phyloP scores from a whole-genome alignment of 2,329 filamentous ascomycete genomes.

The Aspergillus puulaauensis region DNA sequence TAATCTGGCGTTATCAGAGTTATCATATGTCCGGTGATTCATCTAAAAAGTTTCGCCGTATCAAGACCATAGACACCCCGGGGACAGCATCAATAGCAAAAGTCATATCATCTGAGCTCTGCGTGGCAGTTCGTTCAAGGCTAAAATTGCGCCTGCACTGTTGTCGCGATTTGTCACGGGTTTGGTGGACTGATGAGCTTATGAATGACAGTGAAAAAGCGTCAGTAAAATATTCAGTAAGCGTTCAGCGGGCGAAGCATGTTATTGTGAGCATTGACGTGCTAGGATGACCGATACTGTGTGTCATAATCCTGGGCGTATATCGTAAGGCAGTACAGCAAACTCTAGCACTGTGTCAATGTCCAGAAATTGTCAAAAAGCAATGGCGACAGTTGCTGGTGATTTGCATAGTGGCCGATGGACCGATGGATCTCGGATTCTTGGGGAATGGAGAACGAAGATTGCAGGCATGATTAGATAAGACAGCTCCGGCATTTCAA shows the following conservation, averaged over 20 bases:
- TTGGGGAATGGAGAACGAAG: background rate
- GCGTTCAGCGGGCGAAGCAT: background rate
- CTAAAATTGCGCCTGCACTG: too few species aligned
- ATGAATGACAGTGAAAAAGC: background rate
- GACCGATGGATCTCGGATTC: background rate
- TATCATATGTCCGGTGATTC: too few species aligned
- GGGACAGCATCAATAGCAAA: background rate
- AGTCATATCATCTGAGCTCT: background rate
- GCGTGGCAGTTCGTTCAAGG: too few species aligned
- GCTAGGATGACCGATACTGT: background rate
- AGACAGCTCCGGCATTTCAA: constrained; percentile 15
- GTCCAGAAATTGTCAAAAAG: background rate
- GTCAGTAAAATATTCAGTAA: background rate
- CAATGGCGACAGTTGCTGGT: background rate
- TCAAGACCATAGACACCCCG: background rate
- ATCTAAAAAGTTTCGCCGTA: background rate
- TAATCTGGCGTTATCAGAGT: too few species aligned
- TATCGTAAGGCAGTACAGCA: too few species aligned
- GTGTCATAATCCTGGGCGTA: background rate
- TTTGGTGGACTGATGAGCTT: too few species aligned
- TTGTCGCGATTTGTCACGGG: too few species aligned
- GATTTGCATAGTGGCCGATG: background rate
- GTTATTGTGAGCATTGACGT: background rate
- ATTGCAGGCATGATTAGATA: constrained; percentile 31
- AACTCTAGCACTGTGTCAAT: background rate